Percentiles rank a stretch among this genome's conserved stretches.
Conservation (phyloP, 768 basidiomycete species). For the Piloderma croceum region DNA sequence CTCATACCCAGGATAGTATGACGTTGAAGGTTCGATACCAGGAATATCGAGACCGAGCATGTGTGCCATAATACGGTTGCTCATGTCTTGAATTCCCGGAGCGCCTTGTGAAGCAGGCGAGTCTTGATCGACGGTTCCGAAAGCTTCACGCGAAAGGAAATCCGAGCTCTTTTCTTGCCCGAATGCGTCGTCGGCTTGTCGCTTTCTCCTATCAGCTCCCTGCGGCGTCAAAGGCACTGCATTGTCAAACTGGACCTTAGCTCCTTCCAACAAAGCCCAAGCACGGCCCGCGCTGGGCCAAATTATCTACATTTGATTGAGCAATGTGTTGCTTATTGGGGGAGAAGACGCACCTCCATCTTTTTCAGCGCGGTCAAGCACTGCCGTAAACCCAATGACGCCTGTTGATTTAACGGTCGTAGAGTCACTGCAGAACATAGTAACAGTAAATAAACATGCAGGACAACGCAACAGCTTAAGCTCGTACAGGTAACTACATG, state of each 20-base stretch:
- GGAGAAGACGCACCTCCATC: conserved; percentile 49
- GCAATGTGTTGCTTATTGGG: conserved; percentile 5
- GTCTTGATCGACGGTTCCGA: conserved; percentile 22
- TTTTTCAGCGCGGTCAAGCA: conserved; percentile 58
- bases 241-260: conserved; percentile 48
- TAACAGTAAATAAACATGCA: no score
- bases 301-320: conserved; percentile 37
- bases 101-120: conserved; percentile 20
- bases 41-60: conserved; percentile 66
- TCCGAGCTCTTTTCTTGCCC: conserved; percentile 47
- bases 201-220: conserved; percentile 45
- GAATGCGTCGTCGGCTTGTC: conserved; percentile 59
- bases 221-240: conserved; percentile 31
- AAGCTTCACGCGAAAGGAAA: conserved; percentile 38
- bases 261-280: conserved; percentile 63
- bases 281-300: conserved; percentile 70
- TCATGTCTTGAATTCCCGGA: conserved; percentile 56
- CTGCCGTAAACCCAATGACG: conserved; percentile 59
- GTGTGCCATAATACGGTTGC: conserved; percentile 63
- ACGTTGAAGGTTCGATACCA: conserved; percentile 50
- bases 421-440: conserved; percentile 50
- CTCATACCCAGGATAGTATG: conserved; percentile 50
- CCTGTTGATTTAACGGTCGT: conserved; percentile 66
- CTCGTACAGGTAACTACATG: conserved; percentile 66
- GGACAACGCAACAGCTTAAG: no score